Base-by-base conservation (phyloP, 139 green algal species). In the Spirogloea muscicola region DNA sequence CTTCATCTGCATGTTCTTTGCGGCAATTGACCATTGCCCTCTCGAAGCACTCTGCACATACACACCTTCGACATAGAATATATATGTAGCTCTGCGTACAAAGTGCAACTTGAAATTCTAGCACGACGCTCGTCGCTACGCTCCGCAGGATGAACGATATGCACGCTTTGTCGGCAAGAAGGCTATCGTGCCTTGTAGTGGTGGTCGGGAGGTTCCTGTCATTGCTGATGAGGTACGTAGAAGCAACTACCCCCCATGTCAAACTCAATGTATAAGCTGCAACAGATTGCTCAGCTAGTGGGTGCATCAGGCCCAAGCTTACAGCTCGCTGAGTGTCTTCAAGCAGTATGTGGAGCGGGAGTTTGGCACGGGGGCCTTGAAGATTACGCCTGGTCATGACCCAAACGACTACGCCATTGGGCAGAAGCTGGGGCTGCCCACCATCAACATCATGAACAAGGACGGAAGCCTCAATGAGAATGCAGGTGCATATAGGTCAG, bases 311-410 rank as follows among this genome's bases (percentile, higher is more conserved):
- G n/a, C n/a, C n/a, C n/a, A n/a, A n/a, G n/a, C n/a, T n/a, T n/a
- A n/a, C n/a, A n/a, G n/a, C n/a, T n/a, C n/a, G n/a, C n/a, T n/a
- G n/a, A n/a, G n/a, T n/a, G n/a, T n/a, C n/a, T n/a, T n/a, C n/a
- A n/a, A n/a, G n/a, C 65, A 82, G 29, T 90, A 91, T 52, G 93
- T 98, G 27, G 94, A 98, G 83, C 93, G 94, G 85, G 74, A 94
- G 68, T 95, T 95, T 79, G 90, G 90, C 39, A 95, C 90, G 1
- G 90, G 90, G 29, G 90, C 88, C 1, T 86, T 96, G 9, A 96
- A 98, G 85, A 94, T 98, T 82, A 98, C 94, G 0, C 94, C 94
- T 6, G 94, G 91, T 4, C 94, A 98, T 71, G 94, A 98, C 85
- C 90, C 90, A 77, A 98, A 98, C 80, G 94, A 98, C 76, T 98